phyloP scores from a whole-genome alignment of 345 rosid genomes.

The Aegle marmelos region DNA sequence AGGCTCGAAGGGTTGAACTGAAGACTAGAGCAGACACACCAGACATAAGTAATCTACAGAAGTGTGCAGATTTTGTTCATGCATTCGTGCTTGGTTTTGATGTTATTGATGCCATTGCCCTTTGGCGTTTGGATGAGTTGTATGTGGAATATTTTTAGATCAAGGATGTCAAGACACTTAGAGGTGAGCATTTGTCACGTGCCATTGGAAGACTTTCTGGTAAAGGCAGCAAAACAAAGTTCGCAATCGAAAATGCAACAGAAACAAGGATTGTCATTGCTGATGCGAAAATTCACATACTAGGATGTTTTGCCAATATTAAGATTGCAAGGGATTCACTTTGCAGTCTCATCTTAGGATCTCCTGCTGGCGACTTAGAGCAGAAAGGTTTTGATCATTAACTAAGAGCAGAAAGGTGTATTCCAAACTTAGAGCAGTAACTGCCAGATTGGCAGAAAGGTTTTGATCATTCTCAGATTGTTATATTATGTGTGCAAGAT shows the following conservation, averaged over 20 bases:
- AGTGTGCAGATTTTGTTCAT: conserved; percentile 87
- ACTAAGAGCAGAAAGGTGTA: conserved; percentile 60
- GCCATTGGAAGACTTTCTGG: conserved; percentile 89
- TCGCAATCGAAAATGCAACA: conserved; percentile 79
- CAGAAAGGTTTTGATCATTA: too few species aligned
- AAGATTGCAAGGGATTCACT: conserved; percentile 81
- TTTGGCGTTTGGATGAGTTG: conserved; percentile 75
- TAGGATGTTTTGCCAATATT: conserved; percentile 78
- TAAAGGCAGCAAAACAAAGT: conserved; percentile 82
- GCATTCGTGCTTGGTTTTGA: conserved; percentile 93
- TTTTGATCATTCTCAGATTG: conserved; percentile 22
- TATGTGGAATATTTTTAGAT: conserved; percentile 84
- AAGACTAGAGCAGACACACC: conserved; percentile 72
- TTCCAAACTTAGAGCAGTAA: conserved; percentile 41
- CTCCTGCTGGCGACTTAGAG: too few species aligned
- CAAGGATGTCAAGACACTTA: conserved; percentile 84
- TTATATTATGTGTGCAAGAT: not conserved
- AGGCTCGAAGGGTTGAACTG: conserved; percentile 72
- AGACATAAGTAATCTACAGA: conserved; percentile 71
- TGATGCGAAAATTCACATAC: conserved; percentile 71
- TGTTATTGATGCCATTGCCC: conserved; percentile 65
- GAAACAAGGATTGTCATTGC: conserved; percentile 87
- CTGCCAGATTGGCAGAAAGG: conserved; percentile 42
- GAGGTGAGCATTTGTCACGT: conserved; percentile 82
- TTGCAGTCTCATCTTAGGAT: conserved; percentile 83